Base-by-base conservation (phyloP, 768 basidiomycete species). In the Neoboletus magnificus region DNA sequence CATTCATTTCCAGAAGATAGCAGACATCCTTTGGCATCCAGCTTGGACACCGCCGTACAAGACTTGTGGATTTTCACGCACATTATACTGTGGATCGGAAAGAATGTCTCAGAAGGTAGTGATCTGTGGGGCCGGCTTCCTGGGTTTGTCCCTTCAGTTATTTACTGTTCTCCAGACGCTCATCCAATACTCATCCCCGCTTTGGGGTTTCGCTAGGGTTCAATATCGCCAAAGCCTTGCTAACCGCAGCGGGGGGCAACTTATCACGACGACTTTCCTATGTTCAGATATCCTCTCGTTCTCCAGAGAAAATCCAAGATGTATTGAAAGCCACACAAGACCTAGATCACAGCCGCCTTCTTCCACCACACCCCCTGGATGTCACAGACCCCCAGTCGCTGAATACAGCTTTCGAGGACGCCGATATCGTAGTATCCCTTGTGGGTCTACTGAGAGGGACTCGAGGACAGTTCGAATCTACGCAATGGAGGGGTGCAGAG, bases 381-480 rank as follows among this genome's bases (percentile, higher is more conserved):
- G 75, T 90, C 46, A 86, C 85, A 16, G 45, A 51, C 42, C 71
- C 76, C 15, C 62, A 69, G 5, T 79, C 82, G 0, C 70, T 88
- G 10, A 43, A 48, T 10, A 59, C 69, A 4, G 83, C 81, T 4
- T 79, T 91, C 55, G 64, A 78, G 53, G 79, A 73, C 56, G 85
- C 89, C 3, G 66, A 74, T 35, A 76, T 81, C 2, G 77, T 89
- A 2, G 73, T 89, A 1, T 89, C 86, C 18, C 77, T 91, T 33
- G 87, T 89, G 29, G 88, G 88, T 2, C 70, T 89, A 23, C 73
- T 92, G 63, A 74, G 80, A 48, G 87, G 87, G 4, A 74, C 79
- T 5, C 73, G 75, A 0, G 68, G 75, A 32, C 72, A 82, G 46
- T 89, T 89, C 61, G 78, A 86, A 48, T 72, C 72, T 11, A 76